Conservation (phyloP, 176 grass and related monocot genomes). For the bread wheat (Triticum aestivum) region IWGSC_CS_RefSeq_v2.1 NC_057808.1:300860477-300860976, state of each 20-base stretch:
- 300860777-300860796: too few species aligned
- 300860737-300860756: neutral
- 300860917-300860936: neutral
- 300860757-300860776: neutral
- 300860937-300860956: neutral
- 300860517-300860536: neutral
- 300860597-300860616: conserved; percentile 9
- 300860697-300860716: neutral
- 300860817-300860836: too few species aligned
- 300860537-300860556: neutral
- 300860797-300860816: too few species aligned
- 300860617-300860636: neutral
- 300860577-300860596: neutral
- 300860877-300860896: neutral
- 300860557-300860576: neutral
- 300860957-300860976: neutral
- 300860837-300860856: conserved; percentile 4
- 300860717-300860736: neutral
- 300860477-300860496: too few species aligned
- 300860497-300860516: neutral
- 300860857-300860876: neutral
- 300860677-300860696: neutral
- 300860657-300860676: neutral
- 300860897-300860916: neutral
- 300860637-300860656: neutral